A percentile compares a stretch with the other conserved stretches of the same genome.
These are phyloP conservation scores for Neobulgaria alba DNA, from an alignment of 2,329 filamentous ascomycete genomes.

Conservation along the genomic window DNA sequence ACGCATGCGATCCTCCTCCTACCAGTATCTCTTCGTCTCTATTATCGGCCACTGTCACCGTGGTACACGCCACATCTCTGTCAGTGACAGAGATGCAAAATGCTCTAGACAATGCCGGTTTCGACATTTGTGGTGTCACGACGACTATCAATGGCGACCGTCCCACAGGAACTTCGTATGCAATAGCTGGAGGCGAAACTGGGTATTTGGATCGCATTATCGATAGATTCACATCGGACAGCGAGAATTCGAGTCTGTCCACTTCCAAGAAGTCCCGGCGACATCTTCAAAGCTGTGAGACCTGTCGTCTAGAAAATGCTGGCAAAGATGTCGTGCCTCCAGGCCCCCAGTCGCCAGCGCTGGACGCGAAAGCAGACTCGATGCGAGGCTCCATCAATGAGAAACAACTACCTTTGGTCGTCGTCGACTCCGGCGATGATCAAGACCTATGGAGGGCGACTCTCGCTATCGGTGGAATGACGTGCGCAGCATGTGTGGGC, in stretches of 20 bases:
- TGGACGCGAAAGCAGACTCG: not conserved
- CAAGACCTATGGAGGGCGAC: constrained; percentile 39
- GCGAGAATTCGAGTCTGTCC: not conserved
- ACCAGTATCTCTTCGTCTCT: constrained; percentile 59
- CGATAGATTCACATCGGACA: constrained; percentile 19
- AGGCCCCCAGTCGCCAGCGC: no score
- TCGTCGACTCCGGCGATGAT: constrained; percentile 29
- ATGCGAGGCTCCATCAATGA: constrained; percentile 1
- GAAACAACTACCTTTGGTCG: constrained; percentile 21
- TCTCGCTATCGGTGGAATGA: constrained; percentile 47
- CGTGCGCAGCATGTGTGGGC: constrained; percentile 44
- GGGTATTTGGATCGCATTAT: constrained; percentile 24
- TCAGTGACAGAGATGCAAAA: constrained; percentile 35
- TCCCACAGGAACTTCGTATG: constrained; percentile 1
- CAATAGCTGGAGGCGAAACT: constrained; percentile 12
- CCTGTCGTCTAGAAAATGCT: constrained; percentile 36
- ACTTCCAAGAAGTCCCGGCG: constrained; percentile 10
- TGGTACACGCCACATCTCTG: constrained; percentile 42
- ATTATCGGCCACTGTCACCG: constrained; percentile 59
- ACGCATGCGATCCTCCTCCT: constrained; percentile 38
- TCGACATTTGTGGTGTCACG: constrained; percentile 41
- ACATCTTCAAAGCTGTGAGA: constrained; percentile 41
- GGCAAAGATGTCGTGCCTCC: constrained; percentile 15
- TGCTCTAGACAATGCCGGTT: constrained; percentile 48
- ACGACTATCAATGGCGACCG: constrained; percentile 6